Conservation (phyloP, 2,329 filamentous ascomycete species). For the Colletotrichum gloeosporioides region DNA sequence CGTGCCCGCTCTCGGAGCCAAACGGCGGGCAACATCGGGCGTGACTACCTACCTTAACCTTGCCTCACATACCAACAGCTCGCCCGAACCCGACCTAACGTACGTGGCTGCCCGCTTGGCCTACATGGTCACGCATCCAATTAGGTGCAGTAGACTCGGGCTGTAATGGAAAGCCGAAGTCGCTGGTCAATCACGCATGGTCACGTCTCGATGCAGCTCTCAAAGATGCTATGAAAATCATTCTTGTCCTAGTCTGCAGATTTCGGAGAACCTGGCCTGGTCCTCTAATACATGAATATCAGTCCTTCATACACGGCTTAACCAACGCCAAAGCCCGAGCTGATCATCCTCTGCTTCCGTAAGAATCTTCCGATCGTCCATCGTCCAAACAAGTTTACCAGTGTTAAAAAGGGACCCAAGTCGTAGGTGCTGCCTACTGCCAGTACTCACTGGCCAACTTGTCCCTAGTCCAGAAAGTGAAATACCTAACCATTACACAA, state of each 20-base stretch:
- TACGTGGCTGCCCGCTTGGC: background rate
- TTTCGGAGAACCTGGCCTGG: background rate
- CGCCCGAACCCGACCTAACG: background rate
- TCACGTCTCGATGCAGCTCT: background rate
- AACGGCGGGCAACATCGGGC: slow-evolving; percentile 8
- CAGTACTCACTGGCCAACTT: background rate
- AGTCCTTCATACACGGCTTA: slow-evolving; percentile 7
- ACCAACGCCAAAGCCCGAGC: background rate
- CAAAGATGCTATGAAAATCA: background rate
- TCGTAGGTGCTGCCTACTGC: background rate
- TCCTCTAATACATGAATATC: background rate
- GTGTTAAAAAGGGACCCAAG: background rate
- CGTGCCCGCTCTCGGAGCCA: slow-evolving; percentile 14
- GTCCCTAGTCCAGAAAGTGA: slow-evolving; percentile 5
- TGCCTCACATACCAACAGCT: background rate
- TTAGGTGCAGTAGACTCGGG: background rate
- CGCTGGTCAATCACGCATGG: background rate
- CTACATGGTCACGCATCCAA: background rate
- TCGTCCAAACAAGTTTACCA: background rate
- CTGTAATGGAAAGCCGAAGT: background rate
- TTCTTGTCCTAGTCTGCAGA: slow-evolving; percentile 9
- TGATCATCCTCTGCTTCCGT: background rate
- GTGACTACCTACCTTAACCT: background rate
- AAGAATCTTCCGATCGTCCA: background rate
- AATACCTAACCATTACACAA: slow-evolving; percentile 18